A percentile compares a stretch with the other conserved stretches of the same genome.
These are phyloP conservation scores for Neurospora crassa DNA, from an alignment of 2,329 filamentous ascomycete species.

Conservation along the genomic window DNA sequence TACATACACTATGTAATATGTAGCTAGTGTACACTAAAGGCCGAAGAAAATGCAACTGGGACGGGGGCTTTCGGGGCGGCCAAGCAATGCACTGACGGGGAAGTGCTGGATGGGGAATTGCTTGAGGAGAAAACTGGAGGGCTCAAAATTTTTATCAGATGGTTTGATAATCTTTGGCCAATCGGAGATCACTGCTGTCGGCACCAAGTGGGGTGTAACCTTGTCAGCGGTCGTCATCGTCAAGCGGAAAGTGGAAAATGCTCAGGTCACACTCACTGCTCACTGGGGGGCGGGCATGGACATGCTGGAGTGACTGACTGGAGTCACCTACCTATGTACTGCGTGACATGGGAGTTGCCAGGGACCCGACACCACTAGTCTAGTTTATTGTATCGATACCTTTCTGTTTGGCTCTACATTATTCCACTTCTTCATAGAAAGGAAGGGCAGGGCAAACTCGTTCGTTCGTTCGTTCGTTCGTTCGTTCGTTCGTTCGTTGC, in stretches of 20 bases:
- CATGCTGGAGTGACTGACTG: neutral
- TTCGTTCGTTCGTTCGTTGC: neutral
- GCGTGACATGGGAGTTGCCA: neutral
- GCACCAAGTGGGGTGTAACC: neutral
- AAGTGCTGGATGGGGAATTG: neutral
- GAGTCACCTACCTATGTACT: neutral
- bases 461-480: neutral
- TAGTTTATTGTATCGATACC: neutral
- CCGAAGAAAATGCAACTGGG: neutral
- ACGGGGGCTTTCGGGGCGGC: neutral
- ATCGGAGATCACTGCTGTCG: neutral
- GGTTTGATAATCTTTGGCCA: neutral
- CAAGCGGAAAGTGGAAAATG: neutral
- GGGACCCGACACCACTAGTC: neutral
- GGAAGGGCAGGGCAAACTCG: no score
- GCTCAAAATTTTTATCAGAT: neutral
- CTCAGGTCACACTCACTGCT: neutral
- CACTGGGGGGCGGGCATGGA: neutral
- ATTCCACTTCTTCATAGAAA: neutral
- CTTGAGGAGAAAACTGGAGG: neutral
- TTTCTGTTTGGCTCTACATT: no score
- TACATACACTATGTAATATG: no score
- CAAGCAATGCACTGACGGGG: neutral
- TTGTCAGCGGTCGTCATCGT: neutral
- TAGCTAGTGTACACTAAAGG: neutral